Evolutionary conservation across 371 early-diverging fungal genomes (phyloP).

Genomic region (Mortierella sp.): DNA sequence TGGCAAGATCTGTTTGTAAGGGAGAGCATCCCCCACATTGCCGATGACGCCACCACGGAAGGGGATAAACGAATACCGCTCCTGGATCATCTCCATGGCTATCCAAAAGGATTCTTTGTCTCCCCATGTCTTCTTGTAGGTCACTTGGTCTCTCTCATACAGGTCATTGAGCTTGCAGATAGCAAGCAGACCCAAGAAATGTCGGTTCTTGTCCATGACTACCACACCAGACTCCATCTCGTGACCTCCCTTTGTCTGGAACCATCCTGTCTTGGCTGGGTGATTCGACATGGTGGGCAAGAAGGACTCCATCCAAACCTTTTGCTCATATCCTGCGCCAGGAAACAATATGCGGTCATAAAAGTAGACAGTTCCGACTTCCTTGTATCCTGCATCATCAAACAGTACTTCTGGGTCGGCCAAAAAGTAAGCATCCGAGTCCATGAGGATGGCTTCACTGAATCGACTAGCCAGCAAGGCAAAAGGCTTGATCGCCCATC

Average conservation of each 20-base stretch:
- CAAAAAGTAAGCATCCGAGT: slow-evolving; percentile 81
- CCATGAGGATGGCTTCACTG: slow-evolving; percentile 75
- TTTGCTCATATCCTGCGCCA: slow-evolving; percentile 50
- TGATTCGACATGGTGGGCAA: slow-evolving; percentile 63
- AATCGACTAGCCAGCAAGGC: slow-evolving; percentile 74
- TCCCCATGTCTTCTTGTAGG: slow-evolving; percentile 61
- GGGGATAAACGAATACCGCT: slow-evolving; percentile 63
- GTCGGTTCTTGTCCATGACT: slow-evolving; percentile 64
- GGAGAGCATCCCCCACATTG: slow-evolving; percentile 56
- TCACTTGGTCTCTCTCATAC: slow-evolving; percentile 60
- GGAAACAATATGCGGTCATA: slow-evolving; percentile 70
- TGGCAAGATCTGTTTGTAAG: slow-evolving; percentile 27
- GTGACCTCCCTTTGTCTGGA: slow-evolving; percentile 59
- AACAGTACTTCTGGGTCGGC: slow-evolving; percentile 69
- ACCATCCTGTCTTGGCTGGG: slow-evolving; percentile 63
- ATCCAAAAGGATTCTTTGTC: slow-evolving; percentile 74
- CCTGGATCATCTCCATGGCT: slow-evolving; percentile 65
- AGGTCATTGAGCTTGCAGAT: slow-evolving; percentile 70
- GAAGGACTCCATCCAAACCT: slow-evolving; percentile 62
- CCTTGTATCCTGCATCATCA: slow-evolving; percentile 64
- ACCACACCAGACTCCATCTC: slow-evolving; percentile 78
- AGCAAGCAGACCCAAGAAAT: slow-evolving; percentile 65
- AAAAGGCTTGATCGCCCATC: slow-evolving; percentile 76
- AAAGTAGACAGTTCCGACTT: slow-evolving; percentile 73
- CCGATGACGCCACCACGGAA: slow-evolving; percentile 65